Base-by-base conservation (phyloP, 2,329 filamentous ascomycete species). In the Aspergillus flavus region DNA sequence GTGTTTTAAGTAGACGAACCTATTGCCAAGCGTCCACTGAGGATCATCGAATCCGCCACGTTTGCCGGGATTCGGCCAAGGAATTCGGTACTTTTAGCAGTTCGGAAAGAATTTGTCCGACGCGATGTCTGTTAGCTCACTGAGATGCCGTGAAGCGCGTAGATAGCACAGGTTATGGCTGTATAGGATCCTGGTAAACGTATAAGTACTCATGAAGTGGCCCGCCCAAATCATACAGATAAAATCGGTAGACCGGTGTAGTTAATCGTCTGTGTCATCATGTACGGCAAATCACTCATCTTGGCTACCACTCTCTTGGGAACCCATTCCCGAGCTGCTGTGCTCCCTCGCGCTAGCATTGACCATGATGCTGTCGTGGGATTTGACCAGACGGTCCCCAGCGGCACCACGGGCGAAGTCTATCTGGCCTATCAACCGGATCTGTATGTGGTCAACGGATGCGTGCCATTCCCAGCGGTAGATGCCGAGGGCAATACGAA, bases 381-480 rank as follows among this genome's bases (percentile, higher is more conserved):
- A 2, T 86, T 88, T 64, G 62, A 80, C 0, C 69, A 87, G 70
- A 81, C 84, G 0, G 84, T 87, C 0, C 86, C 86, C 0, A 76
- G 74, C 52, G 79, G 78, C 6, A 76, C 76, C 2, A 72, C 76
- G 0, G 86, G 86, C 16, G 71, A 77, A 2, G 71, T 86, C 28
- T 85, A 86, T 66, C 71, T 84, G 46, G 83, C 83, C 59, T 88
- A 86, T 74, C 82, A 88, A 74, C 86, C 86, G 0, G 81, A 79
- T 61, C 78, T 88, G 6, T 68, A 86, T 10, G 83, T 88, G 10
- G 80, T 81, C 26, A 85, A 85, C 68, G 87, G 87, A 52, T 89
- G 87, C 65, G 86, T 89, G 11, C 86, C 87, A 0, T 89, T 87
- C 70, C 86, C 87, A 0, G 87, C 84, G 2, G 87, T 89, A 1